Evolutionary conservation across 768 basidiomycete genomes (phyloP), one percentile per base, ranked within the genome.

Genomic region (Rhizopogon vinicolor): DNA sequence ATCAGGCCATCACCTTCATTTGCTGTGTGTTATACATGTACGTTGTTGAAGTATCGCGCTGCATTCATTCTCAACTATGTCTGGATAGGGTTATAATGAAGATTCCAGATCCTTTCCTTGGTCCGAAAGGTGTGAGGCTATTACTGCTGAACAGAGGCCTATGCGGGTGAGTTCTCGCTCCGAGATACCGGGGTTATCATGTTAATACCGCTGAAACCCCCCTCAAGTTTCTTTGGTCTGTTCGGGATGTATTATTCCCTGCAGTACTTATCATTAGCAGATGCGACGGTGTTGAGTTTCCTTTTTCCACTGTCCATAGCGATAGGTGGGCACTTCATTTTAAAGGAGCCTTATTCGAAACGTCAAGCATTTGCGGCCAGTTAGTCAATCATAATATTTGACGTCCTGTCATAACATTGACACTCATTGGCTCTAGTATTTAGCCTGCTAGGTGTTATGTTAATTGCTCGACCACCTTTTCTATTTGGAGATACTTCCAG

Each of bases 241-340:
- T 83, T 82, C 54, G 83, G 85, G 14, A 72, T 81, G n/a, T 89
- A 87, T 65, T 87, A 82, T 62, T 83, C 88, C 1, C 71, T 92
- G 10, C 77, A 84, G 67, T 89, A 86, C 67, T 78, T 93, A 3
- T 87, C 88, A 0, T 74, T 94, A 0, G 86, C 87, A 1, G 92
- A 94, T 65, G 82, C 89, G 0, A 86, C 84, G 0, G 87, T 89
- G 5, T 72, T 96, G 45, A 84, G 84, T 0, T 94, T 93, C 72
- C 73, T 94, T 4, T 67, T 79, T 0, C 93, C 93, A 0, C 78
- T 86, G 51, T 75, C 76, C 41, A 87, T 84, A 0, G 83, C 82
- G 0, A 65, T 89, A 7, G 72, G 83, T 6, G 91, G 83, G 3
- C 79, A 80, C 13, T 60, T 88, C 1, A 74, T 89, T 16, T 68